Evolutionary conservation across 176 grass and related monocot species (phyloP).

Genomic region (Miscanthus lutarioriparius): DNA sequence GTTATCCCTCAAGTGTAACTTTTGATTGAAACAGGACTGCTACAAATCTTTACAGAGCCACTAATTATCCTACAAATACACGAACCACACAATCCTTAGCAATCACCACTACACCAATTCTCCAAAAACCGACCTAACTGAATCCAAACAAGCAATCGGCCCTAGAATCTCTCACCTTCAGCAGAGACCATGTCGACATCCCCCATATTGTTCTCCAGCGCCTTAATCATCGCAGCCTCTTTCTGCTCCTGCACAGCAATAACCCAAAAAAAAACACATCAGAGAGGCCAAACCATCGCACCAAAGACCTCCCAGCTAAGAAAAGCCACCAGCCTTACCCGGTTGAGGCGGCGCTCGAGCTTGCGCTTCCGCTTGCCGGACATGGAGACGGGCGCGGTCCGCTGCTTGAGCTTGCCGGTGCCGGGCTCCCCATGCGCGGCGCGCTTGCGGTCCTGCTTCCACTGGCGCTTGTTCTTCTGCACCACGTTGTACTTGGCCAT

Average conservation of each 20-base stretch:
- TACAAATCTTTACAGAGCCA: background rate
- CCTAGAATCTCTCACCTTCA: conserved; percentile 33
- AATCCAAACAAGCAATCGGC: background rate
- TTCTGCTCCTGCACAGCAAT: conserved; percentile 46
- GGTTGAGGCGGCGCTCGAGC: conserved; percentile 45
- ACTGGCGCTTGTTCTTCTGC: conserved; percentile 58
- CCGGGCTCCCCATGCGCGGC: conserved; percentile 49
- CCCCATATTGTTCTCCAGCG: conserved; percentile 51
- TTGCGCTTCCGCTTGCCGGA: conserved; percentile 67
- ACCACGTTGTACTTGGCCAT: conserved; percentile 70
- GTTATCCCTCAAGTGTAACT: background rate
- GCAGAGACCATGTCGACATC: conserved; percentile 49
- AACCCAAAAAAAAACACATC: background rate
- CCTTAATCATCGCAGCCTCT: conserved; percentile 46
- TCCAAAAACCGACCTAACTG: background rate
- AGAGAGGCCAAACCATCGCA: background rate
- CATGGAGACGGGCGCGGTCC: conserved; percentile 40
- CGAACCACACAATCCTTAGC: background rate
- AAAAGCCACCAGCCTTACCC: conserved; percentile 12
- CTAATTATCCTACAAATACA: background rate
- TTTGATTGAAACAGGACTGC: background rate
- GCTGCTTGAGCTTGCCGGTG: conserved; percentile 58
- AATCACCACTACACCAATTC: background rate
- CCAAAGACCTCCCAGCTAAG: background rate
- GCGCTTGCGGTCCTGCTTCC: conserved; percentile 55